These are phyloP conservation scores for Aphanomyces euteiches DNA, from an alignment of 352 stramenopile species.

Conservation along the genomic window DNA sequence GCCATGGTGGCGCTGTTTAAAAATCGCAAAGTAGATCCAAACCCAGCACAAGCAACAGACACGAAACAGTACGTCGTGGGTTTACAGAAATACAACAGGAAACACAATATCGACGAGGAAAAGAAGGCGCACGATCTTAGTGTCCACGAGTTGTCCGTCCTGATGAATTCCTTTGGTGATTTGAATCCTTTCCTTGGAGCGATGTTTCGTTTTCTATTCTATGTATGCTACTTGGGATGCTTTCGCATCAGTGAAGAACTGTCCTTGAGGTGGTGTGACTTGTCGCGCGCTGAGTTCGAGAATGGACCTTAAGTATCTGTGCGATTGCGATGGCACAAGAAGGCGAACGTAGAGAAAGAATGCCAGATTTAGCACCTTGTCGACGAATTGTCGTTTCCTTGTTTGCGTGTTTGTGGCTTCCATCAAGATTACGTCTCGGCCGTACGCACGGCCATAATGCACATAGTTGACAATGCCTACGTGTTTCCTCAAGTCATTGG, in stretches of 20 bases:
- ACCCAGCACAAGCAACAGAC: too few species aligned
- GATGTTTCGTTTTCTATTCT: too few species aligned
- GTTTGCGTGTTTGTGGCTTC: background rate
- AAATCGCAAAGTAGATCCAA: too few species aligned
- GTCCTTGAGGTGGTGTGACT: background rate
- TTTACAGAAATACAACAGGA: too few species aligned
- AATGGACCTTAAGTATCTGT: constrained; percentile 2
- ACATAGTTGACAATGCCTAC: background rate
- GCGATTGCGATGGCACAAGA: constrained; percentile 16
- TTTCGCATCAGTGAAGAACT: constrained; percentile 12
- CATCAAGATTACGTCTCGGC: too few species aligned
- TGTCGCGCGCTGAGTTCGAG: background rate
- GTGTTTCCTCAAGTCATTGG: background rate
- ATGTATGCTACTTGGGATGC: constrained; percentile 18
- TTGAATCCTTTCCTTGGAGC: background rate
- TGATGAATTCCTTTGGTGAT: background rate
- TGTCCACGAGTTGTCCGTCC: background rate
- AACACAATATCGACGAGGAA: too few species aligned
- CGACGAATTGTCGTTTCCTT: constrained; percentile 5
- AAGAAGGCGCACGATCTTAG: too few species aligned
- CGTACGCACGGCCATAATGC: too few species aligned
- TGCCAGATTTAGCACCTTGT: constrained; percentile 19
- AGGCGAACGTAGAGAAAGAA: background rate
- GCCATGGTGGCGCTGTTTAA: too few species aligned
- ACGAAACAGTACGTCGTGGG: too few species aligned